Evolutionary conservation across 805 yeast genomes (phyloP).

Genomic region (Candida verbasci): DNA sequence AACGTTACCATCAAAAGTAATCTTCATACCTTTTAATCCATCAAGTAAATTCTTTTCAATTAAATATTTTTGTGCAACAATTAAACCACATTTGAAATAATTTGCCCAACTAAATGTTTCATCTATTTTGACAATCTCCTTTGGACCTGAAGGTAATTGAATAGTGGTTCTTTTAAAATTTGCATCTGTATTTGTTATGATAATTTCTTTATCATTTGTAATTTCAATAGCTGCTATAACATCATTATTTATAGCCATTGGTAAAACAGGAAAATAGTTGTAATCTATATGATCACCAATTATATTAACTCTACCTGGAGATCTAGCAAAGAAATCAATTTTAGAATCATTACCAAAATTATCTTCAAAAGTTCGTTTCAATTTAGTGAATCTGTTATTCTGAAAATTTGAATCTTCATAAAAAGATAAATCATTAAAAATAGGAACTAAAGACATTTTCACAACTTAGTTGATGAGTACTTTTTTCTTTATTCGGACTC

Average conservation of each 20-base stretch:
- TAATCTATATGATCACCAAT: slow-evolving; percentile 77
- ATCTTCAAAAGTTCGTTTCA: slow-evolving; percentile 19
- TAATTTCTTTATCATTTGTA: slow-evolving; percentile 22
- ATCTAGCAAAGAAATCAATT: slow-evolving; percentile 50
- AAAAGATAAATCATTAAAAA: slow-evolving; percentile 28
- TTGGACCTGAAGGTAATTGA: slow-evolving; percentile 30
- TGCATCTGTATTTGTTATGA: slow-evolving; percentile 27
- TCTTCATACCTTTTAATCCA: slow-evolving; percentile 45
- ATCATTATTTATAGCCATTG: slow-evolving; percentile 68
- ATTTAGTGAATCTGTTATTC: slow-evolving; percentile 20
- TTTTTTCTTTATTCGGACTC: too few species aligned
- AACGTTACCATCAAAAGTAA: slow-evolving; percentile 58
- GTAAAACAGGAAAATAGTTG: slow-evolving; percentile 60
- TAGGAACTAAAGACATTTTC: slow-evolving; percentile 28
- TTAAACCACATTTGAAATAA: slow-evolving; percentile 62
- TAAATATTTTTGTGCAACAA: slow-evolving; percentile 50
- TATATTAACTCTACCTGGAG: slow-evolving; percentile 75
- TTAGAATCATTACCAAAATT: slow-evolving; percentile 15
- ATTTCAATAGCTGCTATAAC: slow-evolving; percentile 49
- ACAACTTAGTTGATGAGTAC: too few species aligned
- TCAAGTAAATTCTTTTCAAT: slow-evolving; percentile 20
- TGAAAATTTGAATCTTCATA: slow-evolving; percentile 28
- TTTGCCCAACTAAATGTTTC: slow-evolving; percentile 57
- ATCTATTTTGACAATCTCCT: slow-evolving; percentile 33
- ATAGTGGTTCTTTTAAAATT: slow-evolving; percentile 32